Base-by-base conservation (phyloP, 257 asterid species). In the Rauvolfia tetraphylla region DNA sequence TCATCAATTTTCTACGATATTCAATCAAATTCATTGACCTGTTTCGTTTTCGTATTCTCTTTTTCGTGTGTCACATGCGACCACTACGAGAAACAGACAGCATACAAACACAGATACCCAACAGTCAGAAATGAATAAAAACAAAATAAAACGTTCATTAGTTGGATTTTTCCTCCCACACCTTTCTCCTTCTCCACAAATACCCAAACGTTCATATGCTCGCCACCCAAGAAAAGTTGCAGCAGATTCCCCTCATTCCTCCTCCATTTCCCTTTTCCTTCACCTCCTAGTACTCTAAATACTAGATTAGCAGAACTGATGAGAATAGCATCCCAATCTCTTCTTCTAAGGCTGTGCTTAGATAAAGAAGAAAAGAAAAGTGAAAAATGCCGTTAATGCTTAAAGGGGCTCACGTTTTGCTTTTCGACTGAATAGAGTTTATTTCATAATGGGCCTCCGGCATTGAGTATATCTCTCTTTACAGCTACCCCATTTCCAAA, bases 391-490 rank as follows among this genome's bases (percentile, higher is more conserved):
- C 13, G 13, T 11, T 46, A 27, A 13, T 31, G 68, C 38, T 34
- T 65, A 65, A 65, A 65, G 44, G 18, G 22, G 46, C 44, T 65
- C 70, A 34, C 70, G 27, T 65, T 65, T 34, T 25, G 46, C 70
- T 65, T 65, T 65, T 65, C 70, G 34, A 65, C 70, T 46, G 44
- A 4, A 38, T 46, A 36, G 29, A 18, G 27, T 34, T 41, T 41
- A 3, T 41, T 41, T 41, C 8, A 3, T 65, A 34, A 65, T 65
- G 70, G 70, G 29, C 70, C 70, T 65, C 44, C 18, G 70, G 46
- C 44, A 65, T 65, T 65, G 70, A 65, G 70, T 65, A 36, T 65
- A 7, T 63, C 17, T 36, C 70, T 36, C 70, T 65, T 65, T 65
- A 65, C 70, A 65, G 70, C 70, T 65, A 65, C 44, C 3, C 44